phyloP scores from a whole-genome alignment of 1,139 yeast species.

The Scheffersomyces segobiensis region DNA sequence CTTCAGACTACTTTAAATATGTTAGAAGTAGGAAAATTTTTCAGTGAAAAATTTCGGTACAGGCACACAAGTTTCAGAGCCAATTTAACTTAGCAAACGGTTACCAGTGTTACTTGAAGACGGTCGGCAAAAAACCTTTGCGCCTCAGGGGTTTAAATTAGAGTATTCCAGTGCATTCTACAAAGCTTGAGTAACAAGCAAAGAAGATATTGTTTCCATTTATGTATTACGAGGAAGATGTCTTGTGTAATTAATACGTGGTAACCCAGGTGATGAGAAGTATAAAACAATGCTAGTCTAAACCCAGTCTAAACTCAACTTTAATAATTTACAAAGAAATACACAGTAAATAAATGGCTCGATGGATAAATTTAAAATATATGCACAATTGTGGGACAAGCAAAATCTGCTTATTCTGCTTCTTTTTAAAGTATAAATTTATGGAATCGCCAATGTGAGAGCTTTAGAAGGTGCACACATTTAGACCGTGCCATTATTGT shows the following conservation, averaged over 20 bases:
- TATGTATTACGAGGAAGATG: background rate
- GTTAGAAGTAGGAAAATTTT: background rate
- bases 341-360: background rate
- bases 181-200: background rate
- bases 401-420: background rate
- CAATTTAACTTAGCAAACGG: background rate
- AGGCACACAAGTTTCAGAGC: background rate
- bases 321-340: background rate
- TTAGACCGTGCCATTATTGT: too few relatives aligned
- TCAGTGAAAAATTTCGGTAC: background rate
- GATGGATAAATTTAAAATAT: too few relatives aligned
- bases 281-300: background rate
- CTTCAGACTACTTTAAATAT: too few relatives aligned
- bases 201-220: background rate
- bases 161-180: background rate
- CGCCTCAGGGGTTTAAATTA: background rate
- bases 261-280: background rate
- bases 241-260: background rate
- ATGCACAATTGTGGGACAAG: background rate
- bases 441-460: too few relatives aligned
- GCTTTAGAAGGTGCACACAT: too few relatives aligned
- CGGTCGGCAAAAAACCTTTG: background rate
- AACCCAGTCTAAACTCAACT: background rate
- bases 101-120: background rate
- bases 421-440: background rate